These are phyloP conservation scores for Thymus mandschuricus DNA, from an alignment of 257 asterid genomes.

Conservation along the genomic window DNA sequence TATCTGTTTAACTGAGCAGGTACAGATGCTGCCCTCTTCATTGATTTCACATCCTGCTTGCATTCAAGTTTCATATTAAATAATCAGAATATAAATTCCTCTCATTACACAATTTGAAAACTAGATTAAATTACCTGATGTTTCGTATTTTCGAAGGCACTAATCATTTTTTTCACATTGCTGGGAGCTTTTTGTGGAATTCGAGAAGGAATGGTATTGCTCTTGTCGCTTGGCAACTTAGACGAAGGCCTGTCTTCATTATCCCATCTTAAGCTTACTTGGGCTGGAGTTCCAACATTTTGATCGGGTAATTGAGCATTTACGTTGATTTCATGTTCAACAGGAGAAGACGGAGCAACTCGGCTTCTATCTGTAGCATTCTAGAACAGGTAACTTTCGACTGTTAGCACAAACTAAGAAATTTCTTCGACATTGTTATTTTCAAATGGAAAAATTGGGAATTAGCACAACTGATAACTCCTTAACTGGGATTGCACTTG, in stretches of 20 bases:
- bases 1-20: slow-evolving; percentile 48
- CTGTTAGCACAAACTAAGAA: slow-evolving; percentile 48
- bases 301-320: slow-evolving; percentile 22
- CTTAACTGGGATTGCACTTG: slow-evolving; percentile 59
- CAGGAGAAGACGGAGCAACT: slow-evolving; percentile 47
- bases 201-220: no score
- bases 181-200: slow-evolving; percentile 36
- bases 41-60: slow-evolving; percentile 56
- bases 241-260: slow-evolving; percentile 36
- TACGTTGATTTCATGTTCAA: slow-evolving; percentile 27
- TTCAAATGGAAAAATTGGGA: slow-evolving; percentile 25
- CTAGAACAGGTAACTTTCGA: slow-evolving; percentile 58
- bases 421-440: slow-evolving; percentile 1
- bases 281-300: slow-evolving; percentile 30
- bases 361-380: slow-evolving; percentile 60
- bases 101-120: slow-evolving; percentile 18
- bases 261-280: slow-evolving; percentile 28
- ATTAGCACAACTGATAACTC: slow-evolving; percentile 45
- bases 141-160: slow-evolving; percentile 66
- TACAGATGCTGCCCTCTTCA: slow-evolving; percentile 43
- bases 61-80: slow-evolving; percentile 26
- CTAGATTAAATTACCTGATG: slow-evolving; percentile 58
- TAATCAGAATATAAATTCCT: not conserved
- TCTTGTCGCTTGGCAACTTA: slow-evolving; percentile 19
- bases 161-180: slow-evolving; percentile 77